Base-by-base conservation (phyloP, 306 rosid genomes). In the Ziziphus jujuba region DNA sequence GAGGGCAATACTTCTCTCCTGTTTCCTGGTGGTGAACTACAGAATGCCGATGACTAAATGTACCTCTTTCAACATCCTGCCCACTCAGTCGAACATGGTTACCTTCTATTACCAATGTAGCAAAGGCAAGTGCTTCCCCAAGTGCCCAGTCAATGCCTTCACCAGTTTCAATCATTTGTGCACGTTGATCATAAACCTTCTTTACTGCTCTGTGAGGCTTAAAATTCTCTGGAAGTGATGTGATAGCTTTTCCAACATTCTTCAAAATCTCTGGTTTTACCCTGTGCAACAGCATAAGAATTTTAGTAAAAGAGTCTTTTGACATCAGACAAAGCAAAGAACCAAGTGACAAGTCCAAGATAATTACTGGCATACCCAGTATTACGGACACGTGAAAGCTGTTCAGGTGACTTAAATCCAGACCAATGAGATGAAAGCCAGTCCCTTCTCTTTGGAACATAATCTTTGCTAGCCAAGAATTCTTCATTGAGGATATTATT, bases 391-490 rank as follows among this genome's bases (percentile, higher is more conserved):
- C 99, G 93, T 51, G 99, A 93, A 85, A 88, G 49, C 75, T 93
- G 99, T 76, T 90, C 97, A 20, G 99, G 99, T 57, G 99, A 83
- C 89, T 93, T 93, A 79, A 86, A 90, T 40, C 99, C 99, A 52
- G 85, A 48, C 98, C 98, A 93, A 80, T 93, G 89, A 15, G 98
- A 92, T 22, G 98, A 83, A 72, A 93, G 97, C 97, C 99, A 93
- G 83, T 93, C 99, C 69, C 97, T 86, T 80, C 87, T 79, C 75
- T 90, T 85, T 0, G 95, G 97, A 71, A 88, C 75, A 70, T 93
- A 90, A 24, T 93, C 99, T 82, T 93, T 93, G 83, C 99, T 93
- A 11, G 92, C 87, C 76, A 78, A 52, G 77, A 93, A 88, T 72
- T 93, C 99, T 79, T 90, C 96, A 66, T 90, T 88, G 15, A 93